Evolutionary conservation across 106 monocot species (phyloP).

Genomic region (Dendrobium huoshanense): DNA sequence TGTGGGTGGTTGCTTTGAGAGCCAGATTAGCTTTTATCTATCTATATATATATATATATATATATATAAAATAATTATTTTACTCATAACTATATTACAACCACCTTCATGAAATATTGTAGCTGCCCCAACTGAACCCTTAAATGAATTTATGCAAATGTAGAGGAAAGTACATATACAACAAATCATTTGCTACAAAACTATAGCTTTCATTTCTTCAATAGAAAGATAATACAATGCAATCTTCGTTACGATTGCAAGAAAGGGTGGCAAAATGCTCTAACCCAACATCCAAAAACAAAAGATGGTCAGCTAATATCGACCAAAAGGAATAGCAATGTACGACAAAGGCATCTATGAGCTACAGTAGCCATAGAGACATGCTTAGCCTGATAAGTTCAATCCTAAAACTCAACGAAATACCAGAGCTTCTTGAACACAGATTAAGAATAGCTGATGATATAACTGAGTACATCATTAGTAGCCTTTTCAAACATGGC

Average conservation of each 20-base stretch:
- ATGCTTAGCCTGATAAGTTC: not conserved
- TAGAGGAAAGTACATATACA: too few species aligned
- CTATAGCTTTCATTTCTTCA: not conserved
- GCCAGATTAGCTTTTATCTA: too few species aligned
- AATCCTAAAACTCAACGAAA: not conserved
- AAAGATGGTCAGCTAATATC: not conserved
- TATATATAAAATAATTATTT: too few species aligned
- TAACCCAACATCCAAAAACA: not conserved
- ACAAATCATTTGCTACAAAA: not conserved
- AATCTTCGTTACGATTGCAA: not conserved
- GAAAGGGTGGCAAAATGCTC: not conserved
- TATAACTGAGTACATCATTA: not conserved
- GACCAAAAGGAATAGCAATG: not conserved
- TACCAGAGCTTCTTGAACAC: not conserved
- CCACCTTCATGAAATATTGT: too few species aligned
- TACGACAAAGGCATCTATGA: not conserved
- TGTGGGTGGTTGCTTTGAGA: too few species aligned
- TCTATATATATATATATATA: too few species aligned
- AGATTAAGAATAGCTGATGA: not conserved
- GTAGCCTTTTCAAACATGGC: conserved; percentile 8
- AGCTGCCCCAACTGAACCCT: too few species aligned
- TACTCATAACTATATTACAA: too few species aligned
- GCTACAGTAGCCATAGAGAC: not conserved
- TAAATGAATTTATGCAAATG: too few species aligned
- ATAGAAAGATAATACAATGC: not conserved